Conservation (phyloP, 176 grass and related monocot species). For the Oryza officinalis region DNA sequence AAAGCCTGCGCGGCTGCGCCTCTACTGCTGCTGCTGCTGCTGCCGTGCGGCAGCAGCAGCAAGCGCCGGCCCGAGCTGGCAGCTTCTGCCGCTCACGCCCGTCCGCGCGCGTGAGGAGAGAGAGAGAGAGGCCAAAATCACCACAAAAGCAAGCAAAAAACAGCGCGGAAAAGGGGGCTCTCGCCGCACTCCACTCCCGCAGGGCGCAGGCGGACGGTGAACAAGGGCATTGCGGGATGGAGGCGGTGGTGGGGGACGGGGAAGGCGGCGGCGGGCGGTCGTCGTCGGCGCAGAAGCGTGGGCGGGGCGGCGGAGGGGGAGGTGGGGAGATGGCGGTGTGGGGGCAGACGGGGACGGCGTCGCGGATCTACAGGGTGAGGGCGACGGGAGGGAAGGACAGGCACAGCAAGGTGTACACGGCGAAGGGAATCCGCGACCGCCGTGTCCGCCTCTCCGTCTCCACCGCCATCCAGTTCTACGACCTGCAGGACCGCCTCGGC, state of each 20-base stretch:
- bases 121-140: not conserved
- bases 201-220: not conserved
- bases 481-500: conserved; percentile 86
- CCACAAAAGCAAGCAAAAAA: not conserved
- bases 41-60: not conserved
- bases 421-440: conserved; percentile 84
- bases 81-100: not conserved
- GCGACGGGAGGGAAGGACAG: conserved; percentile 66
- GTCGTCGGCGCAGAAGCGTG: not conserved
- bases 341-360: conserved; percentile 28
- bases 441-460: conserved; percentile 77
- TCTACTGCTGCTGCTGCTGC: not conserved
- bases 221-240: conserved; percentile 5
- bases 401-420: conserved; percentile 92
- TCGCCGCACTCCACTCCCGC: too few relatives aligned
- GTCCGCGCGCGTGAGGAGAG: conserved; percentile 25
- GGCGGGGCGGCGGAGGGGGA: not conserved
- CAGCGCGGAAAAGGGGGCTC: not conserved
- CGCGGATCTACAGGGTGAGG: conserved; percentile 73
- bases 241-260: conserved; percentile 7
- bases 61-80: not conserved
- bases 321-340: conserved; percentile 22
- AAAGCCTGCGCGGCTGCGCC: conserved; percentile 4
- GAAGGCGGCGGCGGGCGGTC: not conserved
- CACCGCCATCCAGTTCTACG: conserved; percentile 93